Evolutionary conservation across 495 filamentous ascomycete species (phyloP).

Genomic region (Ascodesmis nigricans): DNA sequence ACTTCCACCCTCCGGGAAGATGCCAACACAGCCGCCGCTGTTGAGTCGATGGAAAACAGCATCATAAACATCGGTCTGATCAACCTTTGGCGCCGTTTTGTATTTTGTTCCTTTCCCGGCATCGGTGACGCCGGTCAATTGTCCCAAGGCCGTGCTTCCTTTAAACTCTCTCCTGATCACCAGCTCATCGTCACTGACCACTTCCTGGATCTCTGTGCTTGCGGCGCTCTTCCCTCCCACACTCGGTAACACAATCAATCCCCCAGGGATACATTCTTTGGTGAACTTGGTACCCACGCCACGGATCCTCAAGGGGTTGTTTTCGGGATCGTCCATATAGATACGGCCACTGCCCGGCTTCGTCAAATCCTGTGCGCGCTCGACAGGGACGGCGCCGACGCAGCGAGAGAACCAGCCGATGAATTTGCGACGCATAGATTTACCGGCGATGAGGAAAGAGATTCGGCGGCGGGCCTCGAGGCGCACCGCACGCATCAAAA

Average conservation of each 20-base stretch:
- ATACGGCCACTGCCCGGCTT: slow-evolving; percentile 59
- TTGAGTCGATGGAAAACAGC: slow-evolving; percentile 69
- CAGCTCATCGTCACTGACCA: slow-evolving; percentile 60
- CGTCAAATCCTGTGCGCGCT: slow-evolving; percentile 68
- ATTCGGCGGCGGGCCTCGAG: slow-evolving; percentile 71
- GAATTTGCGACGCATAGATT: slow-evolving; percentile 70
- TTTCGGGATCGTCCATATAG: slow-evolving; percentile 74
- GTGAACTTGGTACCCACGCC: slow-evolving; percentile 77
- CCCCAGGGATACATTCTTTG: slow-evolving; percentile 49
- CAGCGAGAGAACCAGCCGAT: slow-evolving; percentile 61
- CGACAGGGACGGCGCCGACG: slow-evolving; percentile 72
- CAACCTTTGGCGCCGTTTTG: slow-evolving; percentile 78
- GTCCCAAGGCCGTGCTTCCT: slow-evolving; percentile 40
- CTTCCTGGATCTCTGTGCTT: slow-evolving; percentile 57
- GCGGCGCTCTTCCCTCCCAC: slow-evolving; percentile 52
- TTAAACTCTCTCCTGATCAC: slow-evolving; percentile 71
- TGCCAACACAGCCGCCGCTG: slow-evolving; percentile 73
- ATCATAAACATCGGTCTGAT: slow-evolving; percentile 83
- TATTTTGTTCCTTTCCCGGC: slow-evolving; percentile 59
- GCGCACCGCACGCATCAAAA: slow-evolving; percentile 73
- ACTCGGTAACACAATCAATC: slow-evolving; percentile 66
- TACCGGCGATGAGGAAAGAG: slow-evolving; percentile 79
- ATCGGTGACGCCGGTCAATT: slow-evolving; percentile 59
- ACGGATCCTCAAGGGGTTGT: slow-evolving; percentile 62
- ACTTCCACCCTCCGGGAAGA: slow-evolving; percentile 94